Base-by-base conservation (phyloP, 495 filamentous ascomycete genomes). In the Hypoxylon fuscum region DNA sequence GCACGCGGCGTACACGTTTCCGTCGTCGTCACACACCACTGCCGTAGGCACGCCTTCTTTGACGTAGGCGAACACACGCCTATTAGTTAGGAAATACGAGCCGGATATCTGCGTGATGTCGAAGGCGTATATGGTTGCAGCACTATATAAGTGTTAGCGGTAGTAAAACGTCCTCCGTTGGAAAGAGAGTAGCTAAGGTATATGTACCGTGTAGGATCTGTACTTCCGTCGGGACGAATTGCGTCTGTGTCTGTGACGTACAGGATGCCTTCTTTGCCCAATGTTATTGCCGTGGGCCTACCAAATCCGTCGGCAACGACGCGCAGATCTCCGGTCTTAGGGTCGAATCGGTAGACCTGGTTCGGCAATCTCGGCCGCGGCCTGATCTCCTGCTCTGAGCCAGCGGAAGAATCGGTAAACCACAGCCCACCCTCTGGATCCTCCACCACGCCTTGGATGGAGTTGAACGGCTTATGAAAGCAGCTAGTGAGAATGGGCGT, bases 41-140 rank as follows among this genome's bases (percentile, higher is more conserved):
- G 59, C 65, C 50, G 76, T 74, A 0, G 84, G 82, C 0, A 77
- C 77, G 0, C 81, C 78, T 0, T 44, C 55, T 38, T 78, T 74
- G 1, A 75, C 74, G 51, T 79, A 79, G 0, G 82, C 78, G 63
- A 86, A 85, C 0, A 85, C 61, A 0, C 81, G 77, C 14, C 75
- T 75, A 49, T 84, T 83, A 0, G 62, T 72, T 4, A 85, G 71
- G 43, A 81, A 81, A 0, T 74, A 73, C 14, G 59, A 50, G 10
- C 44, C 59, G 4, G 5, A 40, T 31, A 54, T 62, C 18, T 37
- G 29, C 1, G 59, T 17, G n/a, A 76, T 54, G 37, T 77, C 75
- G 32, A 70, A 74, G 3, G 73, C 73, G 41, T 76, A 77, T 31
- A 75, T 70, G 3, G 71, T 68, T 7, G 64, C 73, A n/a, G 65